Percentiles rank a stretch among this genome's conserved stretches.
These are phyloP conservation scores for Calonectria henricotiae DNA, from an alignment of 2,329 filamentous ascomycete species.

Conservation along the genomic window DNA sequence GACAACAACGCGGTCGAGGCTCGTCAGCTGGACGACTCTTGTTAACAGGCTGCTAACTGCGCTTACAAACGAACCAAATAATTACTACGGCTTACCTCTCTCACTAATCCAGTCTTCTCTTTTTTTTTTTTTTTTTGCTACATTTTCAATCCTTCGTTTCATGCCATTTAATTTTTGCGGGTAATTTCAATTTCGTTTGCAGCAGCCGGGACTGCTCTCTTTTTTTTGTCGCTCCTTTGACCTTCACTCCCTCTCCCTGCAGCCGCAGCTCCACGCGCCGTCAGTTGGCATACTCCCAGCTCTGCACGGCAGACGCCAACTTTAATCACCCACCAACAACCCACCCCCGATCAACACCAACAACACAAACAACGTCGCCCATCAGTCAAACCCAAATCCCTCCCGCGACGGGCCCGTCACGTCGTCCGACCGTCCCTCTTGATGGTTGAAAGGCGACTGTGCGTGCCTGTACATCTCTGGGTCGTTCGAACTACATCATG, in stretches of 20 bases:
- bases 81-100: background rate
- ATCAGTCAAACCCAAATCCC: slow-evolving; percentile 28
- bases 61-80: slow-evolving; percentile 10
- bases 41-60: slow-evolving; percentile 21
- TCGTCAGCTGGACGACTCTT: slow-evolving; percentile 23
- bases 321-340: slow-evolving; percentile 46
- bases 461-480: slow-evolving; percentile 49
- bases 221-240: slow-evolving; percentile 44
- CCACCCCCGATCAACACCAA: slow-evolving; percentile 43
- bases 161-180: slow-evolving; percentile 35
- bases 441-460: slow-evolving; percentile 52
- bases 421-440: slow-evolving; percentile 50
- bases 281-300: slow-evolving; percentile 38
- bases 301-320: slow-evolving; percentile 43
- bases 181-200: slow-evolving; percentile 45
- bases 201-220: slow-evolving; percentile 52
- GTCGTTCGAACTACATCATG: slow-evolving; percentile 57
- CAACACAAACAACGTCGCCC: slow-evolving; percentile 36
- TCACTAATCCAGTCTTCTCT: background rate
- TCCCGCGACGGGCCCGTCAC: slow-evolving; percentile 51
- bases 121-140: background rate
- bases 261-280: slow-evolving; percentile 48
- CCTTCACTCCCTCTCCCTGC: slow-evolving; percentile 48
- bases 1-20: slow-evolving; percentile 45
- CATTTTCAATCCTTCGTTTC: slow-evolving; percentile 15